A percentile compares a stretch with the other conserved stretches of the same genome.
phyloP scores from a whole-genome alignment of 495 filamentous ascomycete species.

The Penicillium simplicissimum region DNA sequence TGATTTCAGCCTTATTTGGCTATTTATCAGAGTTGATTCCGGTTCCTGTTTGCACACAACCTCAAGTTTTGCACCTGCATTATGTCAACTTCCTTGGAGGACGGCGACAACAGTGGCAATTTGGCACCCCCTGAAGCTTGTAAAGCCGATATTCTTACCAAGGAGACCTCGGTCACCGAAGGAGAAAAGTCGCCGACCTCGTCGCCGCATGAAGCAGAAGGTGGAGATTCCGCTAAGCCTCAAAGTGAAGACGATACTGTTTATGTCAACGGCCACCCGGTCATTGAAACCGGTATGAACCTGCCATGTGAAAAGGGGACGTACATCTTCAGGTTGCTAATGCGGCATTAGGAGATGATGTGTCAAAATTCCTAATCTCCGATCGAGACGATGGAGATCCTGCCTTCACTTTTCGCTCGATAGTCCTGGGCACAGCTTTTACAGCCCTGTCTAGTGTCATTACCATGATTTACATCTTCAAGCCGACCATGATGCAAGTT shows the following conservation, averaged over 20 bases:
- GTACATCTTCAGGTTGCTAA: background rate
- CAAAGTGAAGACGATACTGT: background rate
- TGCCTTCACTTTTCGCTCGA: constrained; percentile 21
- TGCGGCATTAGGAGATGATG: background rate
- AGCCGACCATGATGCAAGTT: constrained; percentile 26
- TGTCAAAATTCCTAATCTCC: background rate
- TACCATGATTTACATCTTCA: constrained; percentile 36
- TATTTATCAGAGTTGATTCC: background rate
- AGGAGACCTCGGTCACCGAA: background rate
- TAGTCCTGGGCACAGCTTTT: constrained; percentile 30
- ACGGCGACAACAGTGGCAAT: background rate
- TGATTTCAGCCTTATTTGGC: background rate
- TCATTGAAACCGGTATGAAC: background rate
- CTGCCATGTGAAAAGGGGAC: background rate
- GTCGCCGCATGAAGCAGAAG: background rate
- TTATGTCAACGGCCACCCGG: background rate
- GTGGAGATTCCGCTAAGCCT: background rate
- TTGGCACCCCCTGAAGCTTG: background rate
- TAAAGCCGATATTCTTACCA: background rate
- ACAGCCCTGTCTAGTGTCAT: constrained; percentile 36
- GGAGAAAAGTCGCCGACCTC: background rate
- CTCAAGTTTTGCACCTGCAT: background rate
- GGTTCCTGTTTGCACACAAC: background rate
- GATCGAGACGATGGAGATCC: background rate
- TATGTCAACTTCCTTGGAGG: background rate